phyloP scores from a whole-genome alignment of 2,329 filamentous ascomycete genomes.

The Pseudovirgaria hyperparasitica region DNA sequence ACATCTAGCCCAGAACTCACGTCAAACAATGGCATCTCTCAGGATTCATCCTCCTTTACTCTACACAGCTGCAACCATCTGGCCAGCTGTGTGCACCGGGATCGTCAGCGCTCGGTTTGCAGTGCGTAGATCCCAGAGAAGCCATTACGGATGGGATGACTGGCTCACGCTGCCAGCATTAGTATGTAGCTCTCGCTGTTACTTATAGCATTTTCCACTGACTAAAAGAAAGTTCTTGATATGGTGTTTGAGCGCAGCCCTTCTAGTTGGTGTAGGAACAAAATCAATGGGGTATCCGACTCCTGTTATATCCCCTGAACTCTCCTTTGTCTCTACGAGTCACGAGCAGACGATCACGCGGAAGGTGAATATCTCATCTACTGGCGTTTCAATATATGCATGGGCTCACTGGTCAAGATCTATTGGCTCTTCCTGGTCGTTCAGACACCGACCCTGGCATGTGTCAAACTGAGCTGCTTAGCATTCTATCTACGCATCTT shows the following conservation, averaged over 20 bases:
- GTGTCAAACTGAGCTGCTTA: constrained; percentile 4
- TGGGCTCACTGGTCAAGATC: no score
- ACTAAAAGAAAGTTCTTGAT: no score
- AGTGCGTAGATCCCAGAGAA: constrained; percentile 1
- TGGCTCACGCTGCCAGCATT: constrained; percentile 2
- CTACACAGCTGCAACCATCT: constrained; percentile 1
- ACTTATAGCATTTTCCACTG: no score
- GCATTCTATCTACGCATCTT: constrained; percentile 3
- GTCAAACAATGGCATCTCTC: constrained; percentile 1
- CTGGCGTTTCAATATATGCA: no score
- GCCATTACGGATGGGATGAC: constrained; percentile 1
- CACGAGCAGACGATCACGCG: constrained; percentile 1
- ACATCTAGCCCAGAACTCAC: background rate
- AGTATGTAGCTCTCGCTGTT: no score
- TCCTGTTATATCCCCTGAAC: no score
- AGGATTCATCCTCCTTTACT: constrained; percentile 1
- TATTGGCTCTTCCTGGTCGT: constrained; percentile 1
- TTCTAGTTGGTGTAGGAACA: background rate
- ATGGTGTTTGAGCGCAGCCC: background rate
- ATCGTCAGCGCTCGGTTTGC: constrained; percentile 1
- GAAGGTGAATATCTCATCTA: no score
- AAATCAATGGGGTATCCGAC: no score
- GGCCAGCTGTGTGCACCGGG: background rate
- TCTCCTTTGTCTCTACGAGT: constrained; percentile 1
- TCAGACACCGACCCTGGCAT: constrained; percentile 1